Conservation (phyloP, 1,139 yeast species). For the Wickerhamomyces sp. region DNA sequence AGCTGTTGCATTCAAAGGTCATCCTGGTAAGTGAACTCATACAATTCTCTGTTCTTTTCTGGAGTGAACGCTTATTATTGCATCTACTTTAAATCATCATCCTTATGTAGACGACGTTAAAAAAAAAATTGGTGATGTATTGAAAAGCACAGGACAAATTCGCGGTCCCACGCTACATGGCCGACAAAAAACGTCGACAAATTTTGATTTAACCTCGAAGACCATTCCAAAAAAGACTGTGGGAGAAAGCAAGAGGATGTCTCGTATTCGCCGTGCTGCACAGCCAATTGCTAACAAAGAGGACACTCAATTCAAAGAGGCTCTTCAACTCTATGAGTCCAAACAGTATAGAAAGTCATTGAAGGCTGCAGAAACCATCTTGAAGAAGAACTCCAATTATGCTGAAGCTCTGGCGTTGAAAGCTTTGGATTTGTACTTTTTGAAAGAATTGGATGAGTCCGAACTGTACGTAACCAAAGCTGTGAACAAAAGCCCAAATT, state of each 20-base stretch:
- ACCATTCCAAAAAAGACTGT: neutral
- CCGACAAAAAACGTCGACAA: neutral
- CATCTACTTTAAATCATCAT: no score
- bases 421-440: slow-evolving; percentile 58
- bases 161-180: no score
- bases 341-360: slow-evolving; percentile 86
- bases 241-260: neutral
- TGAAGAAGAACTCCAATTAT: slow-evolving; percentile 72
- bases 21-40: slow-evolving; percentile 22
- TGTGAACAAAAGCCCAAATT: slow-evolving; percentile 46
- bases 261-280: slow-evolving; percentile 1
- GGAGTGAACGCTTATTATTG: no score
- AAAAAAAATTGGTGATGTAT: neutral
- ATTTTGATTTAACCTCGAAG: neutral
- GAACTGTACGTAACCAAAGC: slow-evolving; percentile 59
- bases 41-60: no score
- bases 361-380: slow-evolving; percentile 66
- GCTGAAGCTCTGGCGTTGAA: slow-evolving; percentile 83
- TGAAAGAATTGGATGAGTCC: slow-evolving; percentile 62
- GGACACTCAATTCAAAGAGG: slow-evolving; percentile 60
- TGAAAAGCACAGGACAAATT: neutral
- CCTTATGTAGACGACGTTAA: neutral
- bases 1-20: slow-evolving; percentile 75
- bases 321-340: slow-evolving; percentile 74
- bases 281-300: slow-evolving; percentile 20